phyloP scores from a whole-genome alignment of 495 filamentous ascomycete species.

The Trichoderma erinaceum region DNA sequence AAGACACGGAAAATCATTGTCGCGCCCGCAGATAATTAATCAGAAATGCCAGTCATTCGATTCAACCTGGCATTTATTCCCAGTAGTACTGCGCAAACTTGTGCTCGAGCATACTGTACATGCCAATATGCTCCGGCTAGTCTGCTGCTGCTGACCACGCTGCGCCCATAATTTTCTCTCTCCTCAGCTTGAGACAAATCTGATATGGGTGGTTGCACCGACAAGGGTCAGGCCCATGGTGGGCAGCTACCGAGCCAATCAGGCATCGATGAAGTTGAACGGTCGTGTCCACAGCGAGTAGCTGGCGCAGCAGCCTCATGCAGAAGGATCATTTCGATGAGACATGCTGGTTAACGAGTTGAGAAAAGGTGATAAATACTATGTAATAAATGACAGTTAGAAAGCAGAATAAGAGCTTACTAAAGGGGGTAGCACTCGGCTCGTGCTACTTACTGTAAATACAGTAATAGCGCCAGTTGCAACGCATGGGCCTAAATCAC shows the following conservation, averaged over 20 bases:
- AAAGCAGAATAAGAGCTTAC: too few relatives aligned
- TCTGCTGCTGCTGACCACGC: too few relatives aligned
- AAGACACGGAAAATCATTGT: background rate
- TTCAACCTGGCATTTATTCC: background rate
- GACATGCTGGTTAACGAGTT: too few relatives aligned
- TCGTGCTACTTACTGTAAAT: too few relatives aligned
- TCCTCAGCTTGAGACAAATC: background rate
- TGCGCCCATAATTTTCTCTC: background rate
- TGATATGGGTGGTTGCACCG: constrained; percentile 6
- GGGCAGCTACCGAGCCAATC: constrained; percentile 10
- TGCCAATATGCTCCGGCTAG: too few relatives aligned
- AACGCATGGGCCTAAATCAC: too few relatives aligned
- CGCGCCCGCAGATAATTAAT: background rate
- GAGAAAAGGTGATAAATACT: too few relatives aligned
- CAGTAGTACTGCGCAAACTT: background rate
- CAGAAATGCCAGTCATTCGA: background rate
- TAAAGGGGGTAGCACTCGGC: too few relatives aligned
- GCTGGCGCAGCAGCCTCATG: background rate
- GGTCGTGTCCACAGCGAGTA: background rate
- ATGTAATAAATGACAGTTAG: too few relatives aligned
- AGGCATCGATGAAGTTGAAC: background rate
- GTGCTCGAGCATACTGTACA: too few relatives aligned
- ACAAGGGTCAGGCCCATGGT: constrained; percentile 4
- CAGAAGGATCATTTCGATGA: background rate
- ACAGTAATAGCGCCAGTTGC: too few relatives aligned